Evolutionary conservation across 371 early-diverging fungal species (phyloP), one percentile per base, ranked within the genome.

Genomic region (Syncephalis fuscata): DNA sequence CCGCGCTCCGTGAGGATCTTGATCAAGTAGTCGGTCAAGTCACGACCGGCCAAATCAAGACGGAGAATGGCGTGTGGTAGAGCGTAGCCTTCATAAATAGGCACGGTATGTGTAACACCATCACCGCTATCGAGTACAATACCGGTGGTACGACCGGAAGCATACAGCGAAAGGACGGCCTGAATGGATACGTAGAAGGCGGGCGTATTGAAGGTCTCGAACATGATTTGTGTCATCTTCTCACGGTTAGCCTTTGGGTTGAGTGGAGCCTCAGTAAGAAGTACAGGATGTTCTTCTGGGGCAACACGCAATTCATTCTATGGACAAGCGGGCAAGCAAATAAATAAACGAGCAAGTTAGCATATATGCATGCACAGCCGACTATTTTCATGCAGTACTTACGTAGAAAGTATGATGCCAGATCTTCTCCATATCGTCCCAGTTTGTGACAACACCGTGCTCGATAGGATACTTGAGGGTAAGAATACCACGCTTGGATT

Each of bases 381-480:
- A 37, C 38, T n/a, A 37, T n/a, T n/a, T n/a, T n/a, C n/a, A n/a
- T 37, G 38, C 10, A 23, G 16, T n/a, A 45, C 50, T 50, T 50
- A 50, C 82, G 67, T 80, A 83, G 76, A 93, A 93, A 57, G 98
- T 97, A 76, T 99, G 98, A 70, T 99, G 99, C 93, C 99, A 99
- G 65, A 99, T 99, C 76, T 98, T 98, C 76, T 98, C 98, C 99
- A 99, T 99, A 65, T 96, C 95, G 62, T 99, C 98, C 99, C 99
- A 99, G 89, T 99, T 95, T 74, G 88, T 95, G 36, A 99, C 99
- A 67, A 99, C 96, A 75, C 99, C 99, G 81, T 99, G 99, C 70
- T 98, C 98, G 68, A 99, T 98, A 52, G 99, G 99, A 68, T 99
- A 99, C 69, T 91, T 95, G 53, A 99, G 83, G 40, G 94, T 88